Conservation (phyloP, 108 stramenopile species). For the Mediolabrus comicus region DNA sequence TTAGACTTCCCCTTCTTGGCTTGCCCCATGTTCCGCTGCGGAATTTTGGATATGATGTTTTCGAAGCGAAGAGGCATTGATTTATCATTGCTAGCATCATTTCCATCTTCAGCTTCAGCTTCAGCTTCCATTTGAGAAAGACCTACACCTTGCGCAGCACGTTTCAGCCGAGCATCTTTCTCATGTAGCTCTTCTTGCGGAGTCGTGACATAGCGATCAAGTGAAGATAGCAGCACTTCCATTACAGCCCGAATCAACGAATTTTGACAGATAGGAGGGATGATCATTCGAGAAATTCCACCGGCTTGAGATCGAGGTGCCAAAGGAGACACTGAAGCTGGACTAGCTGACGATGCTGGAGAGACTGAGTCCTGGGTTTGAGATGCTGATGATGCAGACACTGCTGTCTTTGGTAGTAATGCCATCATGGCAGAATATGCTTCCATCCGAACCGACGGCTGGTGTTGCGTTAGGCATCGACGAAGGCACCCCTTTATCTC, state of each 20-base stretch:
- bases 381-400: background rate
- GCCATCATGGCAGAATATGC: slow-evolving; percentile 40
- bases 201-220: slow-evolving; percentile 35
- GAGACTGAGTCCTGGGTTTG: slow-evolving; percentile 27
- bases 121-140: slow-evolving; percentile 29
- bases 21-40: background rate
- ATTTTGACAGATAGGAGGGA: slow-evolving; percentile 15
- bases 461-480: slow-evolving; percentile 45
- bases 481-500: slow-evolving; percentile 46
- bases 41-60: slow-evolving; percentile 19
- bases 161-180: slow-evolving; percentile 22
- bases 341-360: slow-evolving; percentile 9
- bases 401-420: slow-evolving; percentile 13
- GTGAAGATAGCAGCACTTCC: slow-evolving; percentile 16
- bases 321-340: background rate
- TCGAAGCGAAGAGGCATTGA: slow-evolving; percentile 40
- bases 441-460: slow-evolving; percentile 30
- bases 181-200: slow-evolving; percentile 28
- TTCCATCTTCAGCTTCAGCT: slow-evolving; percentile 8
- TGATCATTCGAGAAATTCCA: background rate
- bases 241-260: slow-evolving; percentile 9
- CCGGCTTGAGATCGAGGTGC: background rate
- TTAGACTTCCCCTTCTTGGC: slow-evolving; percentile 18
- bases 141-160: slow-evolving; percentile 17
- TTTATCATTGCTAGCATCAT: slow-evolving; percentile 5